Evolutionary conservation across 2,329 filamentous ascomycete species (phyloP).

Genomic region (Aspergillus pseudotamarii): DNA sequence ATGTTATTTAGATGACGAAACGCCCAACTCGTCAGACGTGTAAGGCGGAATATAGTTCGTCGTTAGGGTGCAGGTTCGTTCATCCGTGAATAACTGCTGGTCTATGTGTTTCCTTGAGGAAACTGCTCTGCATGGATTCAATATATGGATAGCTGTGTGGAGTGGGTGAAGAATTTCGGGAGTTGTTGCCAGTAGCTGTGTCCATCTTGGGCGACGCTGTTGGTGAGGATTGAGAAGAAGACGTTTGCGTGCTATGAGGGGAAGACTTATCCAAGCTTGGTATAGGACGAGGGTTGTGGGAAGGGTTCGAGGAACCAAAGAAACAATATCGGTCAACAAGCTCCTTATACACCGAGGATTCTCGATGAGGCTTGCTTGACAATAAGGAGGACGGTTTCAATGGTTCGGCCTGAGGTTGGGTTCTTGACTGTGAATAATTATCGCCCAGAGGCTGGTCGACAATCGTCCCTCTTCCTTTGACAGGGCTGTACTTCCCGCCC

Average conservation of each 20-base stretch:
- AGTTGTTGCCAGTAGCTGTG: conserved; percentile 14
- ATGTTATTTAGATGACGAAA: conserved; percentile 15
- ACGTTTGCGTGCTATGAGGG: conserved; percentile 4
- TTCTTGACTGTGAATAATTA: conserved; percentile 14
- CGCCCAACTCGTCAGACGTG: neutral
- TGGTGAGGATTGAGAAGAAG: conserved; percentile 25
- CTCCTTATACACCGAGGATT: conserved; percentile 92
- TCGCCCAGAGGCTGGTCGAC: conserved; percentile 24
- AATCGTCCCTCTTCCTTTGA: conserved; percentile 9
- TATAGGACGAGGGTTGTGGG: neutral
- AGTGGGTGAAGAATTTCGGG: conserved; percentile 14
- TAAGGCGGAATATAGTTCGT: neutral
- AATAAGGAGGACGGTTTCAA: conserved; percentile 58
- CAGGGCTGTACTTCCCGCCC: conserved; percentile 17
- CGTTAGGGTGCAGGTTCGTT: conserved; percentile 11
- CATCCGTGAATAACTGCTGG: conserved; percentile 32
- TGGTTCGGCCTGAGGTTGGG: conserved; percentile 20
- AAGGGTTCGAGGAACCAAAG: conserved; percentile 47
- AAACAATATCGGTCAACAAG: conserved; percentile 99
- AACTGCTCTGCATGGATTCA: conserved; percentile 20
- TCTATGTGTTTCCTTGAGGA: conserved; percentile 29
- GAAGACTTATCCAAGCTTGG: neutral
- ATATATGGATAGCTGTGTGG: conserved; percentile 29
- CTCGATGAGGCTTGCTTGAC: conserved; percentile 68
- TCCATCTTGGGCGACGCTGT: conserved; percentile 29